These are phyloP conservation scores for Chenopodium album DNA, from an alignment of 148 eudicot genomes.

Conservation along the genomic window DNA sequence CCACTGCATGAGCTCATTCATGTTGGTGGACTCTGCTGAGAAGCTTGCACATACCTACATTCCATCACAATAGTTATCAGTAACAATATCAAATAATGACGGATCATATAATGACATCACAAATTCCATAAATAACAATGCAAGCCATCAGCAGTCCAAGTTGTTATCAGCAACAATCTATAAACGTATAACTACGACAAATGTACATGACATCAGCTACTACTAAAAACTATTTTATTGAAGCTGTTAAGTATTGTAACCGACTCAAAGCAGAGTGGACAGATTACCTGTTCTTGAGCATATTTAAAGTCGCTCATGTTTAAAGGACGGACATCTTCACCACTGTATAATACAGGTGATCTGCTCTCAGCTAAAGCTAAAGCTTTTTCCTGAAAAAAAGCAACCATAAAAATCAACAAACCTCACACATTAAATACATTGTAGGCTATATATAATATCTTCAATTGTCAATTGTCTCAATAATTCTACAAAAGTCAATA, in stretches of 20 bases:
- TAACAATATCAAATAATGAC: background rate
- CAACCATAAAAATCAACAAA: background rate
- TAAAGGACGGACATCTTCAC: slow-evolving; percentile 76
- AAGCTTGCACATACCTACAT: slow-evolving; percentile 95
- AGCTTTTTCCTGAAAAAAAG: slow-evolving; percentile 62
- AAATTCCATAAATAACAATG: too few relatives aligned
- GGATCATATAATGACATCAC: background rate
- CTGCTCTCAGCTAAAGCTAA: slow-evolving; percentile 63
- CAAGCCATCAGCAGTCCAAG: background rate
- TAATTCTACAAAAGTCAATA: background rate
- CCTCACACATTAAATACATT: background rate
- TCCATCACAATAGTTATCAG: background rate
- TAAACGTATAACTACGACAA: background rate
- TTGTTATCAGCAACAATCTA: background rate
- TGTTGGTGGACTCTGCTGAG: slow-evolving; percentile 81
- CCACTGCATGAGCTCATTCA: slow-evolving; percentile 83
- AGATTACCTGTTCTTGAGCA: slow-evolving; percentile 88
- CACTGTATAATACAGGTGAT: slow-evolving; percentile 56
- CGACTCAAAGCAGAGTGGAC: background rate
- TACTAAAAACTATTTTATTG: background rate
- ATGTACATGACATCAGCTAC: background rate
- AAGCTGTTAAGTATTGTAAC: background rate
- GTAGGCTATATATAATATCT: background rate
- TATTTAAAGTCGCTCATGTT: slow-evolving; percentile 75
- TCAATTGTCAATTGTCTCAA: background rate